Evolutionary conservation across 345 rosid genomes (phyloP).

Genomic region (Dipteronia dyeriana): DNA sequence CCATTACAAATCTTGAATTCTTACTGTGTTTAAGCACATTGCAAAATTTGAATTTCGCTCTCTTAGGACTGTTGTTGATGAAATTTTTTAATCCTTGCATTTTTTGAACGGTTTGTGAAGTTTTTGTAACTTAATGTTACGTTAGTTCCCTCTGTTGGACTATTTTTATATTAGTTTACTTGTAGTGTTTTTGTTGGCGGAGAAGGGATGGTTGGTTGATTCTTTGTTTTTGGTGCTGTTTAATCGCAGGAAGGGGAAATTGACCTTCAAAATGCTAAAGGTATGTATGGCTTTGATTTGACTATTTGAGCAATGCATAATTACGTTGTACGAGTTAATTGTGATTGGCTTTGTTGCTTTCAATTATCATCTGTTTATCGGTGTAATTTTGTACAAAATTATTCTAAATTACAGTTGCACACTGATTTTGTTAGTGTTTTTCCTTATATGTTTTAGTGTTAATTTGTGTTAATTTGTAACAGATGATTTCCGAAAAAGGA

Average conservation of each 20-base stretch:
- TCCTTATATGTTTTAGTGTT: neutral
- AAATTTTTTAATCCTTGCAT: no score
- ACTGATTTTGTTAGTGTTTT: neutral
- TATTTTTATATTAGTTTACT: neutral
- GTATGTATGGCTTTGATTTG: constrained; percentile 27
- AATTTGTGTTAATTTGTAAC: constrained; percentile 26
- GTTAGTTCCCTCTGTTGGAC: neutral
- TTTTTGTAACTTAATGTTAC: no score
- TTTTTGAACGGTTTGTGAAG: no score
- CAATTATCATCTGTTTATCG: neutral
- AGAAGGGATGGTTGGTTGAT: neutral
- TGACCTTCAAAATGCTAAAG: constrained; percentile 30
- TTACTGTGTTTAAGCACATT: neutral
- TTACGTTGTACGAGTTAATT: neutral
- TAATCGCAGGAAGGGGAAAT: constrained; percentile 54
- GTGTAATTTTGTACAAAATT: neutral
- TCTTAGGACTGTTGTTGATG: no score
- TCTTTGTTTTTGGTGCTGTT: constrained; percentile 19
- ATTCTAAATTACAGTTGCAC: neutral
- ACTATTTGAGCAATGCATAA: neutral
- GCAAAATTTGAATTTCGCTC: no score
- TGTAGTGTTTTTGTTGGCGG: no score
- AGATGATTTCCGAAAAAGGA: constrained; percentile 43
- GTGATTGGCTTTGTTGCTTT: neutral
- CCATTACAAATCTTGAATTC: neutral